These are phyloP conservation scores for Fusarium sp. DNA, from an alignment of 2,329 filamentous ascomycete species.

Conservation along the genomic window DNA sequence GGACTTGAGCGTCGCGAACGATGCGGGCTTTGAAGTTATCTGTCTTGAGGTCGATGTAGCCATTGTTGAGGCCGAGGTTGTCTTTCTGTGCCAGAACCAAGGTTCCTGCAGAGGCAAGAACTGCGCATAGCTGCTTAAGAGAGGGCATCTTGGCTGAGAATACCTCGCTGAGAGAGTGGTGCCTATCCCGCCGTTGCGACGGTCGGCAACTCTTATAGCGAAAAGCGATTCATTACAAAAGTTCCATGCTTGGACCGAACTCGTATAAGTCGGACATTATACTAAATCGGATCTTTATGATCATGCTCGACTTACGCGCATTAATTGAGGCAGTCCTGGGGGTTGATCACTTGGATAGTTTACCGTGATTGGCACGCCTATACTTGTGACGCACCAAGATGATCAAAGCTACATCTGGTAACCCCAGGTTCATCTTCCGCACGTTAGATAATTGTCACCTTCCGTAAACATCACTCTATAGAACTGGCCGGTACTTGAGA, in stretches of 20 bases:
- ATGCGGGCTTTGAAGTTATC: constrained; percentile 57
- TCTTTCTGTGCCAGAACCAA: constrained; percentile 11
- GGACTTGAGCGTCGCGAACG: constrained; percentile 59
- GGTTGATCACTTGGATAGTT: not conserved
- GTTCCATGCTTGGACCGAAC: not conserved
- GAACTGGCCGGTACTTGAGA: not conserved
- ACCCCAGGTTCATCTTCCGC: no score
- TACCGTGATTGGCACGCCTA: not conserved
- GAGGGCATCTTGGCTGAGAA: not conserved
- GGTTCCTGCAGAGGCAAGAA: not conserved
- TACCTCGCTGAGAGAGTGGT: no score
- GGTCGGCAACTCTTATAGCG: not conserved
- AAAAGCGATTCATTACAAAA: not conserved
- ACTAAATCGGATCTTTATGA: not conserved
- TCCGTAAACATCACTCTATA: not conserved
- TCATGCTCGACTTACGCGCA: not conserved
- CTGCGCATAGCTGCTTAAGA: not conserved
- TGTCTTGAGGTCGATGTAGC: constrained; percentile 55
- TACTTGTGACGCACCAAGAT: not conserved
- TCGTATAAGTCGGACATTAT: not conserved
- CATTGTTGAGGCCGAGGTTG: constrained; percentile 53
- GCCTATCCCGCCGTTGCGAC: not conserved
- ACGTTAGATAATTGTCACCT: not conserved
- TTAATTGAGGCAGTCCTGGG: not conserved
- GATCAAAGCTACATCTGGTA: not conserved